Conservation (phyloP, 768 basidiomycete species). For the Gloeopeniophorella convolvens region DNA sequence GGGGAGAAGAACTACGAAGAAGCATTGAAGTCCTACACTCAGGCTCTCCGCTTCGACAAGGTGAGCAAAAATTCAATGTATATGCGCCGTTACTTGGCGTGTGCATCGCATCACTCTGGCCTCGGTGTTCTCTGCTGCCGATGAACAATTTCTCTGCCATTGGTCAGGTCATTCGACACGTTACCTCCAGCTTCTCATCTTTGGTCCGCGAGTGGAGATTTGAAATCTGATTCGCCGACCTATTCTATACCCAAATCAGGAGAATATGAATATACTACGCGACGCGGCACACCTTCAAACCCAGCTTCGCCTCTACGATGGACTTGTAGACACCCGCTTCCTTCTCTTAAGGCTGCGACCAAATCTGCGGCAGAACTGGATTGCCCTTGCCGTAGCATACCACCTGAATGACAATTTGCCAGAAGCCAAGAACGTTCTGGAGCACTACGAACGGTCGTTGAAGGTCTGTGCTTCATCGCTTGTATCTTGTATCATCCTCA, state of each 20-base stretch:
- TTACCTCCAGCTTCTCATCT: constrained; percentile 4
- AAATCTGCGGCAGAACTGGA: constrained; percentile 81
- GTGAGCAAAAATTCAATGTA: constrained; percentile 37
- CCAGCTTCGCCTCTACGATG: constrained; percentile 75
- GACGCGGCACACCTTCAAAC: constrained; percentile 87
- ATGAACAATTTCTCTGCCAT: neutral
- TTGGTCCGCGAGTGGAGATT: neutral
- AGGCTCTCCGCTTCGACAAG: constrained; percentile 85
- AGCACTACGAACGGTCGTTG: constrained; percentile 61
- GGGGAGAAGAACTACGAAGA: constrained; percentile 93
- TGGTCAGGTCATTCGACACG: neutral
- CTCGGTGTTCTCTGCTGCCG: neutral
- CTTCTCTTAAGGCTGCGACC: constrained; percentile 77
- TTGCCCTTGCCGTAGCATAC: constrained; percentile 82
- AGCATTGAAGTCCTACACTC: constrained; percentile 86
- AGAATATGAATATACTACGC: constrained; percentile 88
- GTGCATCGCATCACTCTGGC: neutral
- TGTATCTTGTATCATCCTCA: neutral
- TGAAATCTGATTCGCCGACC: constrained; percentile 2
- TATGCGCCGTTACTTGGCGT: neutral
- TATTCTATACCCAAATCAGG: constrained; percentile 39
- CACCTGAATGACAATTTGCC: constrained; percentile 70
- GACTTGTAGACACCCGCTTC: constrained; percentile 75
- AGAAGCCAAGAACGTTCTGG: constrained; percentile 67
- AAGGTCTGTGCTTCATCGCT: constrained; percentile 46